Evolutionary conservation across 441 rosid species (phyloP).

Genomic region (Adansonia grandidieri): DNA sequence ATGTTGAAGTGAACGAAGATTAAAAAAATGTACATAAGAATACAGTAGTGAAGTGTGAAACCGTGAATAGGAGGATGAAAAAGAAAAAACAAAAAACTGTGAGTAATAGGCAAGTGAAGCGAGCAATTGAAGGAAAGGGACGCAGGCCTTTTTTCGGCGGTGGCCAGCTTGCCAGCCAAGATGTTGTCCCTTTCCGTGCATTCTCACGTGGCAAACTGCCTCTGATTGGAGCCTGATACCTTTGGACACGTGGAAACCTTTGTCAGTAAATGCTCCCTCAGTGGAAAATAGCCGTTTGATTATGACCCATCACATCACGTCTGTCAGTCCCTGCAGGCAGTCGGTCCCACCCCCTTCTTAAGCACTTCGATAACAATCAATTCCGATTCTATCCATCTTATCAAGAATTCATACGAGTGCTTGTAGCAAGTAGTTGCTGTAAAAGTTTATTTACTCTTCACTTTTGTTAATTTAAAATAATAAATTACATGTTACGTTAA

Average conservation of each 20-base stretch:
- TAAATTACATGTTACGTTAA: no score
- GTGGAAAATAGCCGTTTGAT: conserved; percentile 44
- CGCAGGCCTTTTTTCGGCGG: conserved; percentile 42
- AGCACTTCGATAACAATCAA: conserved; percentile 14
- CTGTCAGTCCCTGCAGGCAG: conserved; percentile 41
- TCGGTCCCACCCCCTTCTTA: conserved; percentile 39
- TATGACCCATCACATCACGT: conserved; percentile 47
- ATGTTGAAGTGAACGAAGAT: no score
- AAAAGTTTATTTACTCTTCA: no score
- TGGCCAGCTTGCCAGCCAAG: conserved; percentile 26
- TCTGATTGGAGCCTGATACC: conserved; percentile 36
- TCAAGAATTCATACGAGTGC: no score
- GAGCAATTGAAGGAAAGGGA: neutral
- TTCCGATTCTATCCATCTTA: no score
- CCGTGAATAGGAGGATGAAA: no score
- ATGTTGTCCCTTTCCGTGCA: conserved; percentile 26
- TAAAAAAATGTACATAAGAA: no score
- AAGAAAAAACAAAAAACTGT: no score
- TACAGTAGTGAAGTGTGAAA: no score
- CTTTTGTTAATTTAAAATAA: no score
- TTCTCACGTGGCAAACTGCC: conserved; percentile 46
- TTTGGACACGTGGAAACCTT: conserved; percentile 40
- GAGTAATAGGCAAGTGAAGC: neutral
- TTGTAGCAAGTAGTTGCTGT: no score
- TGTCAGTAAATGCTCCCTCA: conserved; percentile 25